Evolutionary conservation across 2,329 filamentous ascomycete genomes (phyloP).

Genomic region (Phialocephala subalpina): DNA sequence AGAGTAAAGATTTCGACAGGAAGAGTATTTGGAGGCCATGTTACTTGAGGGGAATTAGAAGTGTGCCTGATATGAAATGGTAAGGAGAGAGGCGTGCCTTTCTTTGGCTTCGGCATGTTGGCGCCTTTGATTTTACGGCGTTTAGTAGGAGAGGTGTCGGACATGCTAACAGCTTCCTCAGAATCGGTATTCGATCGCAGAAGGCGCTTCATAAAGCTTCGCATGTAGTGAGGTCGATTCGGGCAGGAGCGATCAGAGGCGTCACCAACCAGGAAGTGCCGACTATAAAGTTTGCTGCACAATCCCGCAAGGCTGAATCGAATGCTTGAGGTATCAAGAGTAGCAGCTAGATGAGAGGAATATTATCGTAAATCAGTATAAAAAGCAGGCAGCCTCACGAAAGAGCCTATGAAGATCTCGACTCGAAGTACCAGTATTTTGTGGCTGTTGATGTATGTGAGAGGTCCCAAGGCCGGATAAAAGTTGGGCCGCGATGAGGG

Average conservation of each 20-base stretch:
- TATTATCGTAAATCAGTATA: too few relatives aligned
- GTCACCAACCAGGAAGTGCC: neutral
- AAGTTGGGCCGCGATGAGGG: too few relatives aligned
- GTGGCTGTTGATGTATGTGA: too few relatives aligned
- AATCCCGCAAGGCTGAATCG: neutral
- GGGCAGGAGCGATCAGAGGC: neutral
- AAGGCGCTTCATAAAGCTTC: neutral
- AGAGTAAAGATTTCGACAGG: constrained; percentile 69
- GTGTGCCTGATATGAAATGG: neutral
- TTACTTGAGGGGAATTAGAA: constrained; percentile 15
- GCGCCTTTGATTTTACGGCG: constrained; percentile 35
- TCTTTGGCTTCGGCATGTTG: constrained; percentile 19
- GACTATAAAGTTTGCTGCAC: neutral
- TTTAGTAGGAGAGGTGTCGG: constrained; percentile 33
- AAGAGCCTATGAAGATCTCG: too few relatives aligned
- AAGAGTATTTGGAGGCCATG: constrained; percentile 52
- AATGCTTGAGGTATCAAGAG: too few relatives aligned
- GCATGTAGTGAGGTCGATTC: neutral
- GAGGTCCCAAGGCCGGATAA: too few relatives aligned
- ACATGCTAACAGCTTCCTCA: constrained; percentile 17
- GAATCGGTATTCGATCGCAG: neutral
- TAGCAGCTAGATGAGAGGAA: too few relatives aligned
- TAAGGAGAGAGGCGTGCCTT: constrained; percentile 15
- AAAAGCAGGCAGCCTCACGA: too few relatives aligned
- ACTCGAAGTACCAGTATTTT: too few relatives aligned